phyloP scores from a whole-genome alignment of 163 green algal genomes.

The Volvox carteri region DNA sequence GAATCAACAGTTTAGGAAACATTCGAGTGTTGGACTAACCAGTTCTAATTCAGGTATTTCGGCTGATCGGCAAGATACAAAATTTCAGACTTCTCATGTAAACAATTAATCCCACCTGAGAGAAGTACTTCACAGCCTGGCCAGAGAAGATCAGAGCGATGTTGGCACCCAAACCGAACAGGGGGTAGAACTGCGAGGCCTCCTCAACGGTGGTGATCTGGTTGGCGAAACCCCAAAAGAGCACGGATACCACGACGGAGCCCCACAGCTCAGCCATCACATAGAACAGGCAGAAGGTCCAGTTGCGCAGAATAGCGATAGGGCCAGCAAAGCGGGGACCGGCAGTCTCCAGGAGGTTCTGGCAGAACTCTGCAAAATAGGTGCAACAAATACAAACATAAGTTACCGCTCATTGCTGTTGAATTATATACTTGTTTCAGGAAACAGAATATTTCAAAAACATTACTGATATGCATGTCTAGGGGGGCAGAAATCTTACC shows the following conservation, averaged over 20 bases:
- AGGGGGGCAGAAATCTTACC: constrained; percentile 61
- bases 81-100: too few species aligned
- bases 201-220: constrained; percentile 98
- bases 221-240: constrained; percentile 99
- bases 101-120: too few species aligned
- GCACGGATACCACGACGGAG: constrained; percentile 98
- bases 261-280: constrained; percentile 99
- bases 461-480: too few species aligned
- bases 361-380: constrained; percentile 85
- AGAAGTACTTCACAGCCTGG: constrained; percentile 94
- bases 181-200: constrained; percentile 98
- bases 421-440: too few species aligned
- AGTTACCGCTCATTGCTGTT: too few species aligned
- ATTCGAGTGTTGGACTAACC: neutral
- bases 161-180: constrained; percentile 99
- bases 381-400: too few species aligned
- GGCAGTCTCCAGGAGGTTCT: constrained; percentile 84
- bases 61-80: too few species aligned
- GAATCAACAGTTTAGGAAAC: neutral
- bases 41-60: too few species aligned
- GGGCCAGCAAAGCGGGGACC: constrained; percentile 94
- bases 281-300: constrained; percentile 99
- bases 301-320: constrained; percentile 99
- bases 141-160: constrained; percentile 99
- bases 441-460: too few species aligned